These are phyloP conservation scores for Leccinum aurantiacum DNA, from an alignment of 768 basidiomycete species.

Conservation along the genomic window DNA sequence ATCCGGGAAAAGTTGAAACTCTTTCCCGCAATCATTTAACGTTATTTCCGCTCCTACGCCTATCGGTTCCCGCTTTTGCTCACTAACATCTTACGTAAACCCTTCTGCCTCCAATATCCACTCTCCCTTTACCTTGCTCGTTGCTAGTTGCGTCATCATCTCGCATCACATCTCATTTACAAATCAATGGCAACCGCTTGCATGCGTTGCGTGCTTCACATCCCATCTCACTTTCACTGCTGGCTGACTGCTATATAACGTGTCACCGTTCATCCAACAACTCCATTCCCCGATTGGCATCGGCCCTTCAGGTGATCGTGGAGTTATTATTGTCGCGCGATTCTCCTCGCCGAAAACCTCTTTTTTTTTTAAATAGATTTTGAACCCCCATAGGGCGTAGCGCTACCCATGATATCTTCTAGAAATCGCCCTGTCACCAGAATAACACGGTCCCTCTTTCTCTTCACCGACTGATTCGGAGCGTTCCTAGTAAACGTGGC, in stretches of 20 bases:
- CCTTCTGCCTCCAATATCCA: background rate
- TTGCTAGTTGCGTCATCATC: background rate
- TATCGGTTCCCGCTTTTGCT: conserved; percentile 8
- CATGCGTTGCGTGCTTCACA: background rate
- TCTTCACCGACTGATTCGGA: background rate
- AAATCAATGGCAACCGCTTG: background rate
- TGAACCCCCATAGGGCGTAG: background rate
- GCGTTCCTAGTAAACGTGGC: background rate
- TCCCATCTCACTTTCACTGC: background rate
- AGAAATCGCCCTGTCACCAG: background rate
- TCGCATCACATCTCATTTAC: background rate
- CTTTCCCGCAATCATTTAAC: conserved; percentile 11
- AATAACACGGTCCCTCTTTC: background rate
- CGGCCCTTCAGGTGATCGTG: background rate
- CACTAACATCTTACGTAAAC: background rate
- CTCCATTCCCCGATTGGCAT: background rate
- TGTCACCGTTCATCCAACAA: background rate
- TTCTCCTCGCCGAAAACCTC: background rate
- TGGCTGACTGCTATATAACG: background rate
- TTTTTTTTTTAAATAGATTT: background rate
- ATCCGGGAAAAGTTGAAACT: conserved; percentile 3
- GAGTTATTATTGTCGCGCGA: background rate
- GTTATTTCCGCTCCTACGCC: conserved; percentile 3
- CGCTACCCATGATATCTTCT: background rate
- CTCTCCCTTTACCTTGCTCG: background rate